Evolutionary conservation across 2,329 filamentous ascomycete species (phyloP).

Genomic region (Pseudogymnoascus sp.): DNA sequence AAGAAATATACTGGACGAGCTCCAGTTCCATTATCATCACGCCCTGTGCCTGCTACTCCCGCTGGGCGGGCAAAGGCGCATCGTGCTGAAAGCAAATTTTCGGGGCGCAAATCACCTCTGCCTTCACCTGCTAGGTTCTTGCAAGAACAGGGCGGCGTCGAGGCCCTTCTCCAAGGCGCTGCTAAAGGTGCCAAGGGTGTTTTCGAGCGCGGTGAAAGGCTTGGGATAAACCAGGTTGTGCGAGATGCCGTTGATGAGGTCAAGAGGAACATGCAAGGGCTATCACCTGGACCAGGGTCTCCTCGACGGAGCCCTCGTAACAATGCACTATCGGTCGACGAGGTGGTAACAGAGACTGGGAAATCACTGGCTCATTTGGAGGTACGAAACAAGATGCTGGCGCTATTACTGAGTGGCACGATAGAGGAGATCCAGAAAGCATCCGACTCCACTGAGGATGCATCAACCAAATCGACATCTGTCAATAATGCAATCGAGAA

Average conservation of each 20-base stretch:
- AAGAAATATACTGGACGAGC: slow-evolving; percentile 58
- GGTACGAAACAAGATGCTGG: slow-evolving; percentile 56
- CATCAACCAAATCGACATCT: slow-evolving; percentile 34
- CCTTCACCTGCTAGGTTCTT: slow-evolving; percentile 31
- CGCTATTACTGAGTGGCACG: slow-evolving; percentile 58
- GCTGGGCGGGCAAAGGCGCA: slow-evolving; percentile 18
- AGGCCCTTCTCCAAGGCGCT: slow-evolving; percentile 66
- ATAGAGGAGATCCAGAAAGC: slow-evolving; percentile 54
- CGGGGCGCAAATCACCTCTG: slow-evolving; percentile 22
- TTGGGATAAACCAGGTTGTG: slow-evolving; percentile 72
- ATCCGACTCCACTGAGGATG: slow-evolving; percentile 40
- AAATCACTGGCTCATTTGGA: slow-evolving; percentile 46
- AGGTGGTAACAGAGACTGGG: slow-evolving; percentile 23
- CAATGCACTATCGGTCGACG: slow-evolving; percentile 25
- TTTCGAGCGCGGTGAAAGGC: slow-evolving; percentile 62
- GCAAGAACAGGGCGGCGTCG: slow-evolving; percentile 48
- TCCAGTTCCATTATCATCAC: slow-evolving; percentile 29
- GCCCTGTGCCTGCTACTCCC: slow-evolving; percentile 23
- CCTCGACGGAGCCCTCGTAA: slow-evolving; percentile 18
- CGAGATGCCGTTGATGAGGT: slow-evolving; percentile 77
- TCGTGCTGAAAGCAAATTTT: slow-evolving; percentile 17
- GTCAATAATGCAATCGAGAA: slow-evolving; percentile 54
- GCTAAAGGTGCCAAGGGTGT: slow-evolving; percentile 69
- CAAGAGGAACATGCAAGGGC: slow-evolving; percentile 61
- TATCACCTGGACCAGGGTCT: slow-evolving; percentile 32